Percentiles rank a stretch among this genome's conserved stretches.
Conservation (phyloP, 2,329 filamentous ascomycete species). For the Cercospora janseana region DNA sequence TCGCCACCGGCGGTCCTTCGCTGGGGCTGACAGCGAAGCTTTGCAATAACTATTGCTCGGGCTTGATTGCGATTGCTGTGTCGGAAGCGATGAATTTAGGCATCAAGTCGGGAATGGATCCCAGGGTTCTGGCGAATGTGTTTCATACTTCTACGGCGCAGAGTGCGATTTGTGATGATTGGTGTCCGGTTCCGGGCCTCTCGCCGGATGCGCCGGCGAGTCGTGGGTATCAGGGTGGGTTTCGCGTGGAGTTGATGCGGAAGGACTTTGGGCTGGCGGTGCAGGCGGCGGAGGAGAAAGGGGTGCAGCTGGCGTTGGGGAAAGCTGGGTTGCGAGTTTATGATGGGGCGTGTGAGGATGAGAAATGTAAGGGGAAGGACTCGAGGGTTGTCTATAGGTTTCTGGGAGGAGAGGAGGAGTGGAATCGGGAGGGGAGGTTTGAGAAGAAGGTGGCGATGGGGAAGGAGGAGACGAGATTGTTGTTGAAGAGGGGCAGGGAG, state of each 20-base stretch:
- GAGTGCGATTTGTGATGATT: constrained; percentile 52
- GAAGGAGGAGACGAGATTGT: constrained; percentile 31
- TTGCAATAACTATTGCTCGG: constrained; percentile 61
- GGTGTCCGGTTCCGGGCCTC: constrained; percentile 53
- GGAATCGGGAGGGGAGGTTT: constrained; percentile 38
- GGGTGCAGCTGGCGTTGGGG: constrained; percentile 52
- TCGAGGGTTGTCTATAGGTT: constrained; percentile 59
- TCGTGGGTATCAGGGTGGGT: constrained; percentile 54
- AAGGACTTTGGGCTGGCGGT: constrained; percentile 59
- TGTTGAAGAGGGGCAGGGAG: constrained; percentile 29
- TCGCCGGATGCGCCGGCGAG: constrained; percentile 49
- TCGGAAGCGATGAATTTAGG: constrained; percentile 61
- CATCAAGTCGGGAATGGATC: constrained; percentile 57
- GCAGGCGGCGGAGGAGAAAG: constrained; percentile 55
- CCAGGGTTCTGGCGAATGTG: constrained; percentile 52
- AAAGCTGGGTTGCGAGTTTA: constrained; percentile 53
- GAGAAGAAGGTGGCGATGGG: constrained; percentile 31
- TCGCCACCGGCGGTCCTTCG: constrained; percentile 56
- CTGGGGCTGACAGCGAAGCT: constrained; percentile 60
- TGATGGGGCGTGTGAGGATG: constrained; percentile 51
- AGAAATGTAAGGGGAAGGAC: constrained; percentile 54
- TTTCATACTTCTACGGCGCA: constrained; percentile 54
- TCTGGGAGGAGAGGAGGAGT: constrained; percentile 54
- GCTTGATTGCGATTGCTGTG: constrained; percentile 58
- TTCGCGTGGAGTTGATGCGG: constrained; percentile 59